Base-by-base conservation (phyloP, 2,329 filamentous ascomycete genomes). In the Sporothrix phasma region DNA sequence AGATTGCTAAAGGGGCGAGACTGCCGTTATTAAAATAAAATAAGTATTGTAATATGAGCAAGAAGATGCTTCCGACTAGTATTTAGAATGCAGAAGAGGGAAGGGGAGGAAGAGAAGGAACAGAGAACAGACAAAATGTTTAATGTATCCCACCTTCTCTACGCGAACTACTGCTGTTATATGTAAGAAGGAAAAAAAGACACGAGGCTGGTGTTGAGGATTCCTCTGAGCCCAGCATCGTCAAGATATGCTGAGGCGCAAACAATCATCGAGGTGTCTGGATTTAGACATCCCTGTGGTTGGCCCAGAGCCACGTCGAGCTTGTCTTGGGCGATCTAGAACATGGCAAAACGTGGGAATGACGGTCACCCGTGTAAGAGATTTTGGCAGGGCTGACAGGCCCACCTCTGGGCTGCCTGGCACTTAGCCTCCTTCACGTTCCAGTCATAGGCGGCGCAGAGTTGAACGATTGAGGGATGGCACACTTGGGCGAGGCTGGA, bases 241-340 rank as follows among this genome's bases (percentile, higher is more conserved):
- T 19, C 7, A 39, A 24, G n/a, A n/a, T 17, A 54, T 43, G 39
- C 31, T 26, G 24, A 59, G 41, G 39, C 41, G 22, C 31, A 26
- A 49, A 60, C 34, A 51, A 51, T 22, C 41, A 17, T 59, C 34
- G 26, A 53, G 53, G 46, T 65, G 53, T 59, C 64, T 65, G 59
- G 60, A 45, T 10, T 34, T 26, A 49, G 39, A 43, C 31, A 37
- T 19, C 22, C 29, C 53, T 46, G 60, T 62, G 64, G 53, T 34
- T 37, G 24, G 26, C 13, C 17, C 34, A 51, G 39, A 11, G 45
- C 13, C 31, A 37, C 58, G n/a, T 34, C 15, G 49, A 61, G 22
- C 8, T 29, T 26, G 49, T n/a, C 24, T 56, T 29, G 5, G 34
- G 19, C 24, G 34, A 62, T 53, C 24, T 6, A 15, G 22, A 43